A percentile compares a stretch with the other conserved stretches of the same genome.
Conservation (phyloP, 2,329 filamentous ascomycete species). For the Fusarium sp. region DNA sequence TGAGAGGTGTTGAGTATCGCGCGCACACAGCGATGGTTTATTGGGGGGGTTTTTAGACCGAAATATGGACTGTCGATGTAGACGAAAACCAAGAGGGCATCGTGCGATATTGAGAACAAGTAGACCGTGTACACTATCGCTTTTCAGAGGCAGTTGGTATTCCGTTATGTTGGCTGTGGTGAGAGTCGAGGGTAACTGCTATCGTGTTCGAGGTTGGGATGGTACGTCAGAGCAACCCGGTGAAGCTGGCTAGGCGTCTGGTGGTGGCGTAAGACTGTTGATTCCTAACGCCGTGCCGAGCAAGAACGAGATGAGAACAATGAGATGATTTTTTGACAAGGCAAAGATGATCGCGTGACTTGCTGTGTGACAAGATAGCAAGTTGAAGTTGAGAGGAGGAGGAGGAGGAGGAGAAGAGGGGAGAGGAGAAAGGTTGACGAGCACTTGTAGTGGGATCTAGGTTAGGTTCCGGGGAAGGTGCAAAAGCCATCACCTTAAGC, state of each 20-base stretch:
- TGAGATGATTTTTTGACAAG: neutral
- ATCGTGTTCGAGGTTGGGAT: slow-evolving; percentile 19
- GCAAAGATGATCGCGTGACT: slow-evolving; percentile 9
- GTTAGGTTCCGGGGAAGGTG: slow-evolving; percentile 28
- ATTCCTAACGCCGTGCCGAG: slow-evolving; percentile 16
- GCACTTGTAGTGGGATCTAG: slow-evolving; percentile 27
- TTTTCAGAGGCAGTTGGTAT: slow-evolving; percentile 1
- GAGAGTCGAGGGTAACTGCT: slow-evolving; percentile 7
- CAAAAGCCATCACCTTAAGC: slow-evolving; percentile 6
- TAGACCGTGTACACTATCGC: slow-evolving; percentile 4
- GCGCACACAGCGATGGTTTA: slow-evolving; percentile 20
- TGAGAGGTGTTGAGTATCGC: slow-evolving; percentile 7
- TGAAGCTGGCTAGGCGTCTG: slow-evolving; percentile 23
- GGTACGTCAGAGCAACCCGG: slow-evolving; percentile 35
- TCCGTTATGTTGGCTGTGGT: neutral
- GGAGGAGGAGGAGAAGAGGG: slow-evolving; percentile 8
- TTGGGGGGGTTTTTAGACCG: slow-evolving; percentile 14
- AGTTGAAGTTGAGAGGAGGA: slow-evolving; percentile 23
- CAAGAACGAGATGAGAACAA: neutral
- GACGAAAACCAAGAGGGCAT: slow-evolving; percentile 30
- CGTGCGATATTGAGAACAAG: slow-evolving; percentile 15
- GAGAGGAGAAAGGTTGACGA: slow-evolving; percentile 35
- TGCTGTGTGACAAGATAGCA: slow-evolving; percentile 19
- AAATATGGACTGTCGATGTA: slow-evolving; percentile 15
- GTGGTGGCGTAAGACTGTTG: slow-evolving; percentile 17